Evolutionary conservation across 495 filamentous ascomycete genomes (phyloP), one percentile per base, ranked within the genome.

Genomic region (Haplographium delicatum): DNA sequence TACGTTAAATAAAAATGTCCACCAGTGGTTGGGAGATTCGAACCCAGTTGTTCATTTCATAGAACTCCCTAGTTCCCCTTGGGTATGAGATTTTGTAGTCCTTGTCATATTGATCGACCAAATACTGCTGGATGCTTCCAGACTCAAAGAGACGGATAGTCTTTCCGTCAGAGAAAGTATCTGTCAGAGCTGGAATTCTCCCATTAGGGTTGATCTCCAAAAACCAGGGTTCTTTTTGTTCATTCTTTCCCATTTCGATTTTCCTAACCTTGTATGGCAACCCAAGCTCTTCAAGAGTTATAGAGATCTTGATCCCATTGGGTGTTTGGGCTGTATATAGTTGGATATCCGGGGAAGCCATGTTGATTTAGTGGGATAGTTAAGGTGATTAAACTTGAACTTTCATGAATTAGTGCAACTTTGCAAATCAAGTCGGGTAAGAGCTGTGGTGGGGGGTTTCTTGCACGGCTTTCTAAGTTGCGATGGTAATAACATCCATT

Each of bases 121-220:
- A 76, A 65, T 96, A 96, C 59, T 90, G 83, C 73, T 96, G 72
- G 61, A 96, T 94, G 49, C 83, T 73, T 43, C 88, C 91, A 53
- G 80, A 85, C 66, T 96, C 91, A 60, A 95, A 96, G 3, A 96
- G 56, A 15, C 75, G 70, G 65, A 95, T 89, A 26, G 70, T 68
- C 57, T 85, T 72, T 48, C 89, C 88, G 62, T 93, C 85, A 1
- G 63, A 57, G 60, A 84, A 80, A 9, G 76, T 81, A 64, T 96
- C 91, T 20, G 86, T 91, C 20, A 96, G 58, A 13, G 91, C 91
- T n/a, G 91, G 91, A 58, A 96, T 95, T 50, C 91, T 88, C 57
- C 91, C 91, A 62, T 96, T 95, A 45, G 91, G 91, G 69, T 95
- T 95, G 66, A 96, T 93, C 30, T 80, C 81, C 33, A 95, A 76